phyloP scores from a whole-genome alignment of 768 basidiomycete genomes.

The Ramaria rubella region DNA sequence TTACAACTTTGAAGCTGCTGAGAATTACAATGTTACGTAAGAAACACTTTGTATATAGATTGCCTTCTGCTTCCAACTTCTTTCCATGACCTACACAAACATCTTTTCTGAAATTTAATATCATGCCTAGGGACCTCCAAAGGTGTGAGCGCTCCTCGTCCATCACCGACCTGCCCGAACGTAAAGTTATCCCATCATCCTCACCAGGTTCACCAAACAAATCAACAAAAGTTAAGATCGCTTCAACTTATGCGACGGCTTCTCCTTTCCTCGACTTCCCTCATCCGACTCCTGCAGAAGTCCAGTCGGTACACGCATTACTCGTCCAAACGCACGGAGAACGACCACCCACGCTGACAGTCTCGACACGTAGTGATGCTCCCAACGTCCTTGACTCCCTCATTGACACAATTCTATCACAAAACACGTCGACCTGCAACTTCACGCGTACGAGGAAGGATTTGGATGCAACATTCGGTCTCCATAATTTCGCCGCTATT shows the following conservation, averaged over 20 bases:
- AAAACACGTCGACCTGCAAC: conserved; percentile 49
- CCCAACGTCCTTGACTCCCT: conserved; percentile 53
- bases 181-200: neutral
- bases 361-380: conserved; percentile 38
- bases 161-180: no score
- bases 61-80: no score
- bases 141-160: no score
- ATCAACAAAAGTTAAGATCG: conserved; percentile 46
- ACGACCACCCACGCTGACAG: conserved; percentile 29
- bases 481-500: conserved; percentile 42
- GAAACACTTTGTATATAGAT: no score
- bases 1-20: no score
- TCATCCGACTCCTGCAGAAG: conserved; percentile 40
- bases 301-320: conserved; percentile 33
- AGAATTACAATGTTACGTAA: no score
- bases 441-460: conserved; percentile 43
- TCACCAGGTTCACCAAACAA: conserved; percentile 14
- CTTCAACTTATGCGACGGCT: conserved; percentile 32
- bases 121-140: no score
- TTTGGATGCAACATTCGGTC: conserved; percentile 44
- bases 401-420: conserved; percentile 53
- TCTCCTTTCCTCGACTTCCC: conserved; percentile 44
- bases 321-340: conserved; percentile 34
- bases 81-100: no score
- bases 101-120: no score